Conservation (phyloP, 164 flowering plant species). For the Paratinospora sagittata region DNA sequence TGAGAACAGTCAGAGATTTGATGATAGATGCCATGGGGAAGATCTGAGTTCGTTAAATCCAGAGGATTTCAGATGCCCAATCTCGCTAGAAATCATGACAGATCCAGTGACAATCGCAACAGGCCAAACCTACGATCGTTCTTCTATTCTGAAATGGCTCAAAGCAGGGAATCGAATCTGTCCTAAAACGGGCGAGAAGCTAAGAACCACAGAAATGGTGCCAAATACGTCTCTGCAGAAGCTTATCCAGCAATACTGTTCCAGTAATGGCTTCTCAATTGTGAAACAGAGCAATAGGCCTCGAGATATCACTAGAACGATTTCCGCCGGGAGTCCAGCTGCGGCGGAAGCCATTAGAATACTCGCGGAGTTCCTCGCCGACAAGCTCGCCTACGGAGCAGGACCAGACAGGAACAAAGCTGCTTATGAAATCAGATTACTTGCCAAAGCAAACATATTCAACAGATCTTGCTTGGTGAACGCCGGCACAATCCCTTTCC, state of each 20-base stretch:
- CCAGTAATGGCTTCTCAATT: conserved; percentile 31
- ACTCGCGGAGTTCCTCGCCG: conserved; percentile 36
- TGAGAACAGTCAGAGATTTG: conserved; percentile 7
- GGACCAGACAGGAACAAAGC: conserved; percentile 46
- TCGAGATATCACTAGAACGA: conserved; percentile 32
- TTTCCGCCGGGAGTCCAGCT: conserved; percentile 32
- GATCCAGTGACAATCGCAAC: conserved; percentile 76
- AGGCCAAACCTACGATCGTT: conserved; percentile 81
- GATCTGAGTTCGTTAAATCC: conserved; percentile 35
- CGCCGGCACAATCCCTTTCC: conserved; percentile 38
- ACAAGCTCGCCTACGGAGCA: conserved; percentile 37
- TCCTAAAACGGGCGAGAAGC: conserved; percentile 79
- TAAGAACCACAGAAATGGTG: conserved; percentile 39
- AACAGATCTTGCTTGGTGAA: conserved; percentile 56
- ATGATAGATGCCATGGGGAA: conserved; percentile 14
- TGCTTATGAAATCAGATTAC: conserved; percentile 60
- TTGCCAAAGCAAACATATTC: conserved; percentile 58
- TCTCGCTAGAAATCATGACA: conserved; percentile 70
- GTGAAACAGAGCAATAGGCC: conserved; percentile 24
- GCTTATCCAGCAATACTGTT: conserved; percentile 49
- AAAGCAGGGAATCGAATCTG: conserved; percentile 56
- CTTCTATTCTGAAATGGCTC: conserved; percentile 70
- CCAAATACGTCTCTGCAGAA: conserved; percentile 48
- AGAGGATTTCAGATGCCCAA: conserved; percentile 79
- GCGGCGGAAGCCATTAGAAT: conserved; percentile 46